Base-by-base conservation (phyloP, 1,139 yeast species). In the Meyerozyma guilliermondii region DNA sequence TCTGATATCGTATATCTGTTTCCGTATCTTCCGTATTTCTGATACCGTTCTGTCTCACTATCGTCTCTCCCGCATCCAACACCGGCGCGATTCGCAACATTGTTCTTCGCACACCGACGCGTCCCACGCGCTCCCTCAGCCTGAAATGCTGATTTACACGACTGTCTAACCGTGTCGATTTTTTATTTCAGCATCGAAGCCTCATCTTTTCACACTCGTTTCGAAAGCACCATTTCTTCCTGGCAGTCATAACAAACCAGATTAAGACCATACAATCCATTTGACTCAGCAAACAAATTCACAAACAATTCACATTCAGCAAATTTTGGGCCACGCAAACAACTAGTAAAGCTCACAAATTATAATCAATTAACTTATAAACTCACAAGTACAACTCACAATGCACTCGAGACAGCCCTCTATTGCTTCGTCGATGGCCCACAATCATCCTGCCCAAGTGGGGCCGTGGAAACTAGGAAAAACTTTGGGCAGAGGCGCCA, bases 401-500 rank as follows among this genome's bases (percentile, higher is more conserved):
- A 33, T 33, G 36, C 73, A 66, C 48, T 66, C 74, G 28, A 67
- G 74, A 55, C 72, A 62, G 50, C 65, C 66, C 17, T 68, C 74
- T 34, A 63, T 68, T 44, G 57, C 69, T 26, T 63, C 72, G 41
- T 65, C 73, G 36, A 50, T 67, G 35, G 49, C 49, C 31, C 72
- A 68, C 49, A 56, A 56, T 47, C 75, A 69, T 49, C 78, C 78
- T 22, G 73, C 66, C 49, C 68, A 65, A 48, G 71, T 85, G 14
- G 94, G 94, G 2, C 94, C 94, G 8, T 85, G 94, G 94, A 77
- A 77, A 51, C 66, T 85, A 45, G 94, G 94, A 17, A 79, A 82
- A 56, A 84, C 92, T 6, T 63, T 85, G 43, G 95, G 95, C 5
- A 74, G 87, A 55, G 95, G 95, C 18, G 86, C 92, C 41, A 83